Conservation (phyloP, 345 rosid genomes). For the Rubroshorea leprosula region DNA sequence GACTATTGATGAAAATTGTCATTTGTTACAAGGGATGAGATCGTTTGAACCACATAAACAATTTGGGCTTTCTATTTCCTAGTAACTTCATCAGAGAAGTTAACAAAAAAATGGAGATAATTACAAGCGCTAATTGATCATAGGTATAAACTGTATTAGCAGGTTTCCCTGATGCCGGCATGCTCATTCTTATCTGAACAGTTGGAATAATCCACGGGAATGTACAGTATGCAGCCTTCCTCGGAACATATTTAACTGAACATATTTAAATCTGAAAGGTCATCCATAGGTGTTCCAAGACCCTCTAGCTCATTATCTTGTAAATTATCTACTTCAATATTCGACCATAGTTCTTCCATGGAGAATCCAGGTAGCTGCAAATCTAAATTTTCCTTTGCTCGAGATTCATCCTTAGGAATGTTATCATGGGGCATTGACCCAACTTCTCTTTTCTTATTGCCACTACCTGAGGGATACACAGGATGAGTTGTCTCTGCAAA, state of each 20-base stretch:
- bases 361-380: slow-evolving; percentile 26
- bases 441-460: slow-evolving; percentile 27
- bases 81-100: slow-evolving; percentile 19
- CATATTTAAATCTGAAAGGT: slow-evolving; percentile 37
- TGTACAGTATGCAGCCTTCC: slow-evolving; percentile 30
- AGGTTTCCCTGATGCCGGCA: slow-evolving; percentile 19
- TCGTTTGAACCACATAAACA: slow-evolving; percentile 18
- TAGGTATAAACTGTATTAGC: slow-evolving; percentile 25
- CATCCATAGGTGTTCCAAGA: slow-evolving; percentile 61
- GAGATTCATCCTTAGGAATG: slow-evolving; percentile 15
- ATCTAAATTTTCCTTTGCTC: slow-evolving; percentile 24
- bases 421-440: slow-evolving; percentile 16
- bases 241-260: slow-evolving; percentile 29
- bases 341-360: slow-evolving; percentile 35
- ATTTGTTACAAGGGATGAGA: slow-evolving; percentile 13
- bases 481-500: slow-evolving; percentile 20
- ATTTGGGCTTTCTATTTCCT: slow-evolving; percentile 17
- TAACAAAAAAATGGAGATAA: slow-evolving; percentile 36
- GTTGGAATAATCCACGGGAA: slow-evolving; percentile 25
- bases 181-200: slow-evolving; percentile 19
- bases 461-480: slow-evolving; percentile 14
- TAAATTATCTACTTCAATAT: slow-evolving; percentile 43
- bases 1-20: slow-evolving; percentile 13
- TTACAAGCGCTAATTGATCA: slow-evolving; percentile 29
- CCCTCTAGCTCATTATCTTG: slow-evolving; percentile 39